Evolutionary conservation across 164 flowering plant genomes (phyloP).

Genomic region (Aristolochia californica): DNA sequence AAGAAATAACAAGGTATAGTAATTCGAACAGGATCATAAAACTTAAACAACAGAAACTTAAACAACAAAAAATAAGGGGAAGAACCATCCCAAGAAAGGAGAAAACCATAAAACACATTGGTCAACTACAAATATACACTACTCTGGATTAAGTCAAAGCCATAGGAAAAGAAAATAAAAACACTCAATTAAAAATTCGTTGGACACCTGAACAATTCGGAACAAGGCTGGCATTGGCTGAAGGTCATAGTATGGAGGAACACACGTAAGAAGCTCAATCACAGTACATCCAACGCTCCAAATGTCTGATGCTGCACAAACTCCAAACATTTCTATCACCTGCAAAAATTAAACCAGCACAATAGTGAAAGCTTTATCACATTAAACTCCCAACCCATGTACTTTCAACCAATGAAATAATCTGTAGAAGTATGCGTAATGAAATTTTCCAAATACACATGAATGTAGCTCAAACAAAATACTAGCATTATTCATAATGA

Average conservation of each 20-base stretch:
- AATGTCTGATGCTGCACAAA: conserved; percentile 98
- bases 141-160: background rate
- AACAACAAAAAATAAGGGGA: background rate
- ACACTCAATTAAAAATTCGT: background rate
- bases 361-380: background rate
- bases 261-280: conserved; percentile 95
- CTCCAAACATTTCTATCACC: conserved; percentile 99
- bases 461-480: too few relatives aligned
- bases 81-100: background rate
- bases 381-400: background rate
- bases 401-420: conserved; percentile 1
- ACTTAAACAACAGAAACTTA: too few relatives aligned
- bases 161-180: background rate
- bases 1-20: too few relatives aligned
- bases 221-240: conserved; percentile 99
- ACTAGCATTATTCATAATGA: too few relatives aligned
- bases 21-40: too few relatives aligned
- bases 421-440: too few relatives aligned
- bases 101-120: background rate
- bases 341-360: conserved; percentile 17
- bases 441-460: too few relatives aligned
- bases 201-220: conserved; percentile 88
- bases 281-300: conserved; percentile 99
- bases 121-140: background rate
- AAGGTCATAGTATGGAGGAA: conserved; percentile 98